phyloP scores from a whole-genome alignment of 805 yeast genomes.

The Monosporozyma servazzii region DNA sequence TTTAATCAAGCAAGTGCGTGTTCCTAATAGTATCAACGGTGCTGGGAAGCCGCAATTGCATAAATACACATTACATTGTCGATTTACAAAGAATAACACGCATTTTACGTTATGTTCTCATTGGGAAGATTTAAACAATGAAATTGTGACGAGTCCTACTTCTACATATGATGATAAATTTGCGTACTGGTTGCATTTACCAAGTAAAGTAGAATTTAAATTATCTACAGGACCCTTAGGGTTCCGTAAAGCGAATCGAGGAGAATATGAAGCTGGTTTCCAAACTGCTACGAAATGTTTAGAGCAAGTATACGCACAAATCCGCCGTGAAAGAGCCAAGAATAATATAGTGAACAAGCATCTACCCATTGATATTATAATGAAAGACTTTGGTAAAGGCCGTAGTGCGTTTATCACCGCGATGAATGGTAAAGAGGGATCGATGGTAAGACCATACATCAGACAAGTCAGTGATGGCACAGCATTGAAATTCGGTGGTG shows the following conservation, averaged over 20 bases:
- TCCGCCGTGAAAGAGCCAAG: conserved; percentile 41
- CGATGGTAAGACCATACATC: conserved; percentile 52
- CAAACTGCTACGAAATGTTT: conserved; percentile 73
- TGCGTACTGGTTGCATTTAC: conserved; percentile 32
- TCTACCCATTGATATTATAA: conserved; percentile 51
- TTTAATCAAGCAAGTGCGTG: neutral
- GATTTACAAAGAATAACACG: conserved; percentile 76
- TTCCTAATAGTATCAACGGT: neutral
- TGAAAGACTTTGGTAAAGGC: conserved; percentile 82
- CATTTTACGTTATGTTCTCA: conserved; percentile 66
- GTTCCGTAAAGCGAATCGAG: conserved; percentile 79
- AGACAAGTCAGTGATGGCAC: conserved; percentile 72
- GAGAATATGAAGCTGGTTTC: conserved; percentile 88
- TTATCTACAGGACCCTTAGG: conserved; percentile 82
- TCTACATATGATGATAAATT: neutral
- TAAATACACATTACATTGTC: conserved; percentile 66
- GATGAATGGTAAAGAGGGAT: conserved; percentile 82
- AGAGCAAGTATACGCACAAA: conserved; percentile 55
- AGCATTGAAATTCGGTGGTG: conserved; percentile 86
- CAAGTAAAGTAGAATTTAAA: conserved; percentile 39
- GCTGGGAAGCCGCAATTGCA: conserved; percentile 1
- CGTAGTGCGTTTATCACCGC: conserved; percentile 80
- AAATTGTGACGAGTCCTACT: neutral
- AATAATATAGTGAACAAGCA: neutral
- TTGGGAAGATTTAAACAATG: conserved; percentile 39